These are phyloP conservation scores for Phaeotremella skinneri DNA, from an alignment of 768 basidiomycete species.

Conservation along the genomic window DNA sequence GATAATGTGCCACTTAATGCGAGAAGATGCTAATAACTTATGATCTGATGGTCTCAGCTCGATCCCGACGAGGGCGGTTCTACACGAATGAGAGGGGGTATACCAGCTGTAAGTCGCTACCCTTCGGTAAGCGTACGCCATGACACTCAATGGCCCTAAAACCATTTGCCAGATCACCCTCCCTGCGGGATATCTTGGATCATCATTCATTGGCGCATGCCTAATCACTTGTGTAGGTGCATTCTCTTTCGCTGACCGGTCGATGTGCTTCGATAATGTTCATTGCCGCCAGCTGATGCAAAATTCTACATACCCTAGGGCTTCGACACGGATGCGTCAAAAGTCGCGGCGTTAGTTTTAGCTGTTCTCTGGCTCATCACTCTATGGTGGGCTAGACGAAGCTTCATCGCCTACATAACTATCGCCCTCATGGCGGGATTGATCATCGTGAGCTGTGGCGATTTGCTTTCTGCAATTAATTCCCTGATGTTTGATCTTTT, in stretches of 20 bases:
- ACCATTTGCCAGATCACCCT: slow-evolving; percentile 38
- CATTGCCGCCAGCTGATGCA: not conserved
- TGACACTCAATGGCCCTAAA: not conserved
- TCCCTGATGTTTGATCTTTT: not conserved
- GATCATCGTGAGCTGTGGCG: slow-evolving; percentile 37
- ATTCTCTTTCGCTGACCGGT: not conserved
- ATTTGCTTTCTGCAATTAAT: not conserved
- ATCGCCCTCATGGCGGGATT: slow-evolving; percentile 44
- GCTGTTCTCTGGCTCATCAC: slow-evolving; percentile 47
- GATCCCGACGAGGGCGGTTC: slow-evolving; percentile 52
- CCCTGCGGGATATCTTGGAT: slow-evolving; percentile 51
- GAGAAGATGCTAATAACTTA: not conserved
- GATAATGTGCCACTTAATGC: not conserved
- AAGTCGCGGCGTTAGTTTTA: slow-evolving; percentile 47
- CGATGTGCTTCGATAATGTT: not conserved
- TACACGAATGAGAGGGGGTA: slow-evolving; percentile 52
- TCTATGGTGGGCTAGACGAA: slow-evolving; percentile 49
- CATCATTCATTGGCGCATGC: slow-evolving; percentile 47
- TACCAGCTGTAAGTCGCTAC: slow-evolving; percentile 41
- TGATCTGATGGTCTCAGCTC: slow-evolving; percentile 31
- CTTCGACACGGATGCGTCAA: slow-evolving; percentile 51
- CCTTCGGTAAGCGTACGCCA: not conserved
- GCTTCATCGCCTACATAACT: slow-evolving; percentile 47
- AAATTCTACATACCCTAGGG: slow-evolving; percentile 18
- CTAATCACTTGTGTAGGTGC: slow-evolving; percentile 46